Conservation (phyloP, 495 filamentous ascomycete species). For the Pseudevernia furfuracea region DNA sequence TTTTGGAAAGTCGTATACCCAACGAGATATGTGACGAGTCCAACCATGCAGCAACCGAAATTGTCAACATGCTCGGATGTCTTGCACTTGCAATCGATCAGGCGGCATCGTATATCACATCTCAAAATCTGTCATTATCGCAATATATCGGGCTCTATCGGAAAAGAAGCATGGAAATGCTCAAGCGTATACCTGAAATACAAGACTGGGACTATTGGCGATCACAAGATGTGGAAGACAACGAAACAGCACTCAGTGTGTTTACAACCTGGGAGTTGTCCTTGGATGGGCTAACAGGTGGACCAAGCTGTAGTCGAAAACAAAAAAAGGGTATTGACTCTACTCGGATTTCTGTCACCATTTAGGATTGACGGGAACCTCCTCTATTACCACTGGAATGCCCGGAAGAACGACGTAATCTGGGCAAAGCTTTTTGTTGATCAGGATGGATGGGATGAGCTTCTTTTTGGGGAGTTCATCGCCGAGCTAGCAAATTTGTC, state of each 20-base stretch:
- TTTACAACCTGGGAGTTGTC: conserved; percentile 1
- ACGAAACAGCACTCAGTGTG: background rate
- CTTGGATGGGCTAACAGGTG: background rate
- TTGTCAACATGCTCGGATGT: background rate
- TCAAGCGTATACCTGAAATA: background rate
- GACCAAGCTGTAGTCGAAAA: too few species aligned
- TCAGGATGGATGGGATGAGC: too few species aligned
- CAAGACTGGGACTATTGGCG: background rate
- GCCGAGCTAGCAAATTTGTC: too few species aligned
- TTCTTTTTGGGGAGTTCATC: too few species aligned
- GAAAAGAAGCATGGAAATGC: background rate
- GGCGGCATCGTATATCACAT: background rate
- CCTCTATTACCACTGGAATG: too few species aligned
- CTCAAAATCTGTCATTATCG: background rate
- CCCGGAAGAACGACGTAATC: too few species aligned
- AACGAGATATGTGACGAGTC: background rate
- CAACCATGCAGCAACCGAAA: background rate
- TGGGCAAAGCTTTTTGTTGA: too few species aligned
- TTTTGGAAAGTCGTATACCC: background rate
- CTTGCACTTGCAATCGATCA: conserved; percentile 1
- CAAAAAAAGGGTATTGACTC: too few species aligned
- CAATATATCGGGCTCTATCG: background rate
- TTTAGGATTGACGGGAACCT: too few species aligned
- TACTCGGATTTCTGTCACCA: too few species aligned
- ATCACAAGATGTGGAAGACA: background rate